A percentile compares a stretch with the other conserved stretches of the same genome.
These are phyloP conservation scores for Pontederia paniculata DNA, from an alignment of 176 grass and related monocot species.

Conservation along the genomic window DNA sequence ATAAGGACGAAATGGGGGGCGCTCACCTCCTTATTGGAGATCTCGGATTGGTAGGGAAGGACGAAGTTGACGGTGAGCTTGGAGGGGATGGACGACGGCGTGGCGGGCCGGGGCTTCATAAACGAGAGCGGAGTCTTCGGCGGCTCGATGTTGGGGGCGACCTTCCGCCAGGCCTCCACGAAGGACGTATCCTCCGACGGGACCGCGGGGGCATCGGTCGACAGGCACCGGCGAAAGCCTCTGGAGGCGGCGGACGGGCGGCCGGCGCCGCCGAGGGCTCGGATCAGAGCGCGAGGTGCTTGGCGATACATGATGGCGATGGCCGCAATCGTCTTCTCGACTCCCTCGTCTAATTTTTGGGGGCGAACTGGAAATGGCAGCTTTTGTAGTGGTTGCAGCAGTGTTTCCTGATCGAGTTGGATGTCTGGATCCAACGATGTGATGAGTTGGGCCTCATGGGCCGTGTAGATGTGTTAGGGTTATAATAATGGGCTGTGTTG, in stretches of 20 bases:
- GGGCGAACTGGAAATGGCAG: no score
- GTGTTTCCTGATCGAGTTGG: no score
- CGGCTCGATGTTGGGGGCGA: constrained; percentile 1
- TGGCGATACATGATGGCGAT: constrained; percentile 1
- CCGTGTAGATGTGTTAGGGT: no score
- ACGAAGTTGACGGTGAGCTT: constrained; percentile 8
- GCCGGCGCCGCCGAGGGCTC: not conserved
- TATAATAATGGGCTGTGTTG: no score
- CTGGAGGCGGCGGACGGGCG: not conserved
- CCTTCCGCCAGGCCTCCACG: constrained; percentile 5
- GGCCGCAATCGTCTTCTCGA: no score
- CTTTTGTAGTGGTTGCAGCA: no score
- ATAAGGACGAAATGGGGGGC: not conserved
- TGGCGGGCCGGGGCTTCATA: not conserved
- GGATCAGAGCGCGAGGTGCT: not conserved
- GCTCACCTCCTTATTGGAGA: constrained; percentile 1
- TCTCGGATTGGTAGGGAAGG: constrained; percentile 5
- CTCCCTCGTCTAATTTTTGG: no score
- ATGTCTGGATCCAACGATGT: no score
- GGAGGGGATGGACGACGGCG: not conserved
- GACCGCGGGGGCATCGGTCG: not conserved
- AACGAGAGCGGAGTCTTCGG: not conserved
- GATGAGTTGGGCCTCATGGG: no score
- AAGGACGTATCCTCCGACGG: not conserved
- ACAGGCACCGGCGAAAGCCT: not conserved